phyloP scores from a whole-genome alignment of 257 asterid species.

The Nicotiana attenuata region DNA sequence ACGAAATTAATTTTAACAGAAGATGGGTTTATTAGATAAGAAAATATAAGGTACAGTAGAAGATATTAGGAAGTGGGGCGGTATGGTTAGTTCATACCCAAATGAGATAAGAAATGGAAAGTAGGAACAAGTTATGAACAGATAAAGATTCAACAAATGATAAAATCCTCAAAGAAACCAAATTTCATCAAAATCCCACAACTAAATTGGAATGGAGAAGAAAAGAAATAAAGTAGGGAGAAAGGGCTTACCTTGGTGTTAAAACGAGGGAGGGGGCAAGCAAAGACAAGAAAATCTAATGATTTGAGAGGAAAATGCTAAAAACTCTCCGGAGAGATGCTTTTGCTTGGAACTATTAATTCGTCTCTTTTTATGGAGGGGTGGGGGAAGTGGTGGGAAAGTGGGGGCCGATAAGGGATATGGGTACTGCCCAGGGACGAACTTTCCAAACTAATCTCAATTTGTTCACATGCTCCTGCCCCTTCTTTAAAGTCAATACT shows the following conservation, averaged over 20 bases:
- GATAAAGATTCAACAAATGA: neutral
- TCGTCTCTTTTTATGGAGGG: neutral
- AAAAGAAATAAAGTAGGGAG: neutral
- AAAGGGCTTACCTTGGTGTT: neutral
- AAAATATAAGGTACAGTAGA: too few relatives aligned
- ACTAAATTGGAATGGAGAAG: too few relatives aligned
- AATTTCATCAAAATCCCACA: too few relatives aligned
- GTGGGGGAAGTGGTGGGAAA: neutral
- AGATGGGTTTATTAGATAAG: too few relatives aligned
- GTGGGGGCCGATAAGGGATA: neutral
- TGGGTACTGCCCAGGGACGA: neutral
- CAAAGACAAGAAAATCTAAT: neutral
- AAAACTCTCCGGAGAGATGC: neutral
- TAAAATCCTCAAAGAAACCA: neutral
- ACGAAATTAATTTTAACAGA: neutral
- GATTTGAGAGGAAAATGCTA: neutral
- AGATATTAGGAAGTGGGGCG: neutral
- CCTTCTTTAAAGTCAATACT: neutral
- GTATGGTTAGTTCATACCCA: neutral
- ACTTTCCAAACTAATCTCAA: slow-evolving; percentile 4
- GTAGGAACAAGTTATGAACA: neutral
- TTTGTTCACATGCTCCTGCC: neutral
- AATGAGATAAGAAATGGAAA: neutral
- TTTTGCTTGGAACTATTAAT: neutral
- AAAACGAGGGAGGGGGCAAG: neutral